These are phyloP conservation scores for Penicillium bovifimosum DNA, from an alignment of 495 filamentous ascomycete species.

Conservation along the genomic window DNA sequence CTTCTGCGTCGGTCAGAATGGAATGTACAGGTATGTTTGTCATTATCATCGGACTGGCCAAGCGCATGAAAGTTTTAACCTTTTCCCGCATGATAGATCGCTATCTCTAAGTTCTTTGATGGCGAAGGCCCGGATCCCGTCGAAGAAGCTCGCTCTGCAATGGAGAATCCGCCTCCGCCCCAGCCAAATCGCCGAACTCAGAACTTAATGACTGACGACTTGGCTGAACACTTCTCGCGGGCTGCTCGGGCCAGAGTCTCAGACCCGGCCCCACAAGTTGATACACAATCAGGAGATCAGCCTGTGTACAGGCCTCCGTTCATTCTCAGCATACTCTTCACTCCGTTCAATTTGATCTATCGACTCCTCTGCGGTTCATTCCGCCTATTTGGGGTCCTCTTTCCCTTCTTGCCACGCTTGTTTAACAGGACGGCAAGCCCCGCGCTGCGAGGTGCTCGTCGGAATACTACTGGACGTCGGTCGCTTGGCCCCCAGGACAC, in stretches of 20 bases:
- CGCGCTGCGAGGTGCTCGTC: constrained; percentile 45
- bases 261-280: constrained; percentile 69
- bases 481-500: constrained; percentile 78
- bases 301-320: constrained; percentile 62
- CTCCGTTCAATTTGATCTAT: constrained; percentile 76
- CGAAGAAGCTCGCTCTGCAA: constrained; percentile 65
- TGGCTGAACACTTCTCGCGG: constrained; percentile 41
- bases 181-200: constrained; percentile 49
- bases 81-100: constrained; percentile 55
- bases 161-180: constrained; percentile 51
- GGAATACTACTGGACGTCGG: constrained; percentile 63
- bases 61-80: constrained; percentile 1
- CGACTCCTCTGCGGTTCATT: constrained; percentile 57
- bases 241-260: constrained; percentile 15
- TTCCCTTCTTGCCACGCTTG: constrained; percentile 78
- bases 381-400: constrained; percentile 61
- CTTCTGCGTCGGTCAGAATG: constrained; percentile 82
- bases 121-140: constrained; percentile 81
- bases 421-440: constrained; percentile 49
- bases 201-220: constrained; percentile 56
- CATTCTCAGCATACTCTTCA: constrained; percentile 68
- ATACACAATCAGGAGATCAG: constrained; percentile 63
- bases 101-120: constrained; percentile 95
- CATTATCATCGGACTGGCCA: neutral
- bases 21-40: constrained; percentile 76